Base-by-base conservation (phyloP, 352 stramenopile species). In the Pythium sp. region DNA sequence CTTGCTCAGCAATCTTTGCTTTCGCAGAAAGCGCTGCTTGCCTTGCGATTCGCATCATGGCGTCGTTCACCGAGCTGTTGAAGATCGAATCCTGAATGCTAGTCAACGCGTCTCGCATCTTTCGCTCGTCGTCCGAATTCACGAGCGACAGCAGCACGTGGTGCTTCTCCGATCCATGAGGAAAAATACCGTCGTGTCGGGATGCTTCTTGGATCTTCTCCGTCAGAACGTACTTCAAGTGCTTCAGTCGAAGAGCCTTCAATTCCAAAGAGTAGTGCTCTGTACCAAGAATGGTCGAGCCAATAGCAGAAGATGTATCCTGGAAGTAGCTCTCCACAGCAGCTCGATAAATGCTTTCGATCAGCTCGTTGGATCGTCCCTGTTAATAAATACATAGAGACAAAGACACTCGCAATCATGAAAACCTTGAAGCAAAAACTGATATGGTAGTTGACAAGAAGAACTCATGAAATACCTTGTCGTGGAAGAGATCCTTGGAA, bases 1-100 rank as follows among this genome's bases (percentile, higher is more conserved):
- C 80, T 54, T 93, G 82, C 53, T 95, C 84, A 6, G 87, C 87
- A 74, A 95, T 95, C 58, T 88, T 89, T 4, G 84, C 87, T 53
- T 93, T 91, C 9, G 87, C 87, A 0, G 85, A 93, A 47, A 95
- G 64, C 8, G 87, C 87, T 28, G 87, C 87, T 56, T 95, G 82
- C 46, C 87, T 85, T 0, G 87, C 87, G 65, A 95, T 92, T 49
- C 84, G 79, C 85, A 95, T 91, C 72, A 91, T 92, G 2, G 85
- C 87, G 60, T 93, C 84, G 61, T 90, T 89, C 58, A 93, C 76
- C 9, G 83, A 90, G 69, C 72, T 83, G 38, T 82, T 80, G 63
- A 95, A 93, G 14, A 93, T 71, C 30, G 76, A 78, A 46, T 91
- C 74, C 67, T 93, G 85, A 11, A 93, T 63, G 54, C 83, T 68